Evolutionary conservation across 2,329 filamentous ascomycete genomes (phyloP).

Genomic region (Sporothrix sp.): DNA sequence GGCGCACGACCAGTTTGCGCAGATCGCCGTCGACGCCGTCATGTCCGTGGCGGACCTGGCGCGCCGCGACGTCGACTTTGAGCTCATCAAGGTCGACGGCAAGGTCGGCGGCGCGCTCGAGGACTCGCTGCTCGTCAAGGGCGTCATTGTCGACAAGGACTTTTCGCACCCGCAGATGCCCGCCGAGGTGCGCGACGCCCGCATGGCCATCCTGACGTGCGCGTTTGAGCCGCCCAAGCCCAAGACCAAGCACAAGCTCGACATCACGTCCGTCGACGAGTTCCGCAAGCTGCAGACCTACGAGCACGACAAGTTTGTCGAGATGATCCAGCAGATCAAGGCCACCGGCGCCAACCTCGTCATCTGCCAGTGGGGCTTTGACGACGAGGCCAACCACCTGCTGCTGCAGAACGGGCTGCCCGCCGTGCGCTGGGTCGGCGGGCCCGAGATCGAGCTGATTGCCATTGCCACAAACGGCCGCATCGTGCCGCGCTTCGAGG

Average conservation of each 20-base stretch:
- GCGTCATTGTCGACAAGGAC: conserved; percentile 98
- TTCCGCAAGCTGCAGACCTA: conserved; percentile 97
- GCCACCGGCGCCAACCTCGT: conserved; percentile 92
- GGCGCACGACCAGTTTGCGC: conserved; percentile 94
- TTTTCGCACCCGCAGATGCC: conserved; percentile 99
- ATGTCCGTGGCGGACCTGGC: conserved; percentile 93
- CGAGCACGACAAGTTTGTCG: conserved; percentile 89
- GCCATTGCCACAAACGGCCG: conserved; percentile 97
- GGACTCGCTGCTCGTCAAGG: conserved; percentile 90
- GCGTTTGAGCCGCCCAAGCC: conserved; percentile 98
- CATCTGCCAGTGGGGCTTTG: conserved; percentile 99
- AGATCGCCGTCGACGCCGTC: conserved; percentile 94
- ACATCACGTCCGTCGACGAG: conserved; percentile 93
- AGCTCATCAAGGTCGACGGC: conserved; percentile 97
- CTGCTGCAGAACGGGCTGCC: conserved; percentile 93
- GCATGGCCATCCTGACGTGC: conserved; percentile 94
- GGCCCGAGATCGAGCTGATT: conserved; percentile 95
- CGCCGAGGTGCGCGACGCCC: conserved; percentile 85
- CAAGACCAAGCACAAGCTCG: conserved; percentile 98
- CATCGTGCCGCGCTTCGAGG: conserved; percentile 95
- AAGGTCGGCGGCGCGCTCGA: conserved; percentile 93
- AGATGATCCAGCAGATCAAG: conserved; percentile 99
- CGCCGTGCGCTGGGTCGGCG: conserved; percentile 94
- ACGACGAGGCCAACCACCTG: conserved; percentile 96
- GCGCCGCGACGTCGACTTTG: conserved; percentile 95